These are phyloP conservation scores for Hanseniaspora singularis DNA, from an alignment of 805 yeast species.

Conservation along the genomic window DNA sequence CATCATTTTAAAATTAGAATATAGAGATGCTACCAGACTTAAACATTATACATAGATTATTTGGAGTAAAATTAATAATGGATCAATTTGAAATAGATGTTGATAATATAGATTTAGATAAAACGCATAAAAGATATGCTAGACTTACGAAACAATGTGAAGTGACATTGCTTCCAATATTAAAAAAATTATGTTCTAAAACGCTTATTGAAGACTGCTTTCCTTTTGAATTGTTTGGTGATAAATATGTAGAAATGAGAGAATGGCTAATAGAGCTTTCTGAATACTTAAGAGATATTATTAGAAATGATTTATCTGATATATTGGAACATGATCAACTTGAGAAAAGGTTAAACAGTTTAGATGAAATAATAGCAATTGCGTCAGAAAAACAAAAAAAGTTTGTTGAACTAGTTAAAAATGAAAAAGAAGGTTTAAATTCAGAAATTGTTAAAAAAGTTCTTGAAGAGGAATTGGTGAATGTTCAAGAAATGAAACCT, in stretches of 20 bases:
- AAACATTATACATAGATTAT: too few species aligned
- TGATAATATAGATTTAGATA: not conserved
- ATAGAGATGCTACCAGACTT: too few species aligned
- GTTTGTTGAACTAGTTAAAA: not conserved
- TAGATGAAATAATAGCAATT: conserved; percentile 9
- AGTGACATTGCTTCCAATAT: not conserved
- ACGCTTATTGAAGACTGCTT: conserved; percentile 8
- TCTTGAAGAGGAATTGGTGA: conserved; percentile 6
- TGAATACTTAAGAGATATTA: conserved; percentile 1
- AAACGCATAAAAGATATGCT: conserved; percentile 1
- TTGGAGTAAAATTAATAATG: too few species aligned
- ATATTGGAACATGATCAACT: not conserved
- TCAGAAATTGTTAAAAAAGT: not conserved
- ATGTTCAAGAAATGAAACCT: not conserved
- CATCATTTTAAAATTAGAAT: too few species aligned
- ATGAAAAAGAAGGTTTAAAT: conserved; percentile 3
- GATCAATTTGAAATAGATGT: not conserved
- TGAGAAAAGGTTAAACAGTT: conserved; percentile 5
- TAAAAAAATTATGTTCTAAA: conserved; percentile 8
- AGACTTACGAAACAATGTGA: conserved; percentile 5
- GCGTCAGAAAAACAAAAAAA: conserved; percentile 2
- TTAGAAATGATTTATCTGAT: conserved; percentile 1
- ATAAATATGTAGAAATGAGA: not conserved
- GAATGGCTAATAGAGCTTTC: conserved; percentile 3
- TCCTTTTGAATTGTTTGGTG: conserved; percentile 3